phyloP scores from a whole-genome alignment of 257 asterid genomes.

The Ajuga chamaepitys region DNA sequence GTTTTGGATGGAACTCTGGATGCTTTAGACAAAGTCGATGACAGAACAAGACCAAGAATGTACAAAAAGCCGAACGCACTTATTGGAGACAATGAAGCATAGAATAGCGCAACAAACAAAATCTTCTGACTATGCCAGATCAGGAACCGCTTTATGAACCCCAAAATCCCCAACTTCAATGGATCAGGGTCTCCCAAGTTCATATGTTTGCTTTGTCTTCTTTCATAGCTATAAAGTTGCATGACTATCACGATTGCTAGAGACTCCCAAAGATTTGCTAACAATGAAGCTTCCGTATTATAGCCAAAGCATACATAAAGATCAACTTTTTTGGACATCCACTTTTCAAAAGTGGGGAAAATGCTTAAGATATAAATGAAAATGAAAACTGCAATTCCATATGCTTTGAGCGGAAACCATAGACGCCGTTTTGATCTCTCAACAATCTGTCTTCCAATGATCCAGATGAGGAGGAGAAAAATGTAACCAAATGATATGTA shows the following conservation, averaged over 20 bases:
- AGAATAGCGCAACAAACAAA: conserved; percentile 64
- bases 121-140: conserved; percentile 97
- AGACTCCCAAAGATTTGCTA: conserved; percentile 85
- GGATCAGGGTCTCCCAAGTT: conserved; percentile 48
- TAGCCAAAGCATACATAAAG: conserved; percentile 67
- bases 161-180: conserved; percentile 65
- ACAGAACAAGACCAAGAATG: conserved; percentile 69
- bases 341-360: conserved; percentile 71
- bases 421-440: conserved; percentile 81
- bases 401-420: conserved; percentile 95
- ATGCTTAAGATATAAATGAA: conserved; percentile 69
- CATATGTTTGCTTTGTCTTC: conserved; percentile 80
- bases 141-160: conserved; percentile 66
- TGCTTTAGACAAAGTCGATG: conserved; percentile 69
- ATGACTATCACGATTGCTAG: conserved; percentile 83
- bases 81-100: conserved; percentile 85
- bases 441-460: conserved; percentile 83
- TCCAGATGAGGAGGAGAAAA: conserved; percentile 93
- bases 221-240: conserved; percentile 98
- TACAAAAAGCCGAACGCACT: conserved; percentile 82
- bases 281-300: conserved; percentile 53
- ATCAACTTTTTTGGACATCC: conserved; percentile 71
- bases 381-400: conserved; percentile 60
- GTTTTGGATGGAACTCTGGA: conserved; percentile 83
- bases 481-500: conserved; percentile 82